Base-by-base conservation (phyloP, 805 yeast species). In the Barnettozyma siamensis region DNA sequence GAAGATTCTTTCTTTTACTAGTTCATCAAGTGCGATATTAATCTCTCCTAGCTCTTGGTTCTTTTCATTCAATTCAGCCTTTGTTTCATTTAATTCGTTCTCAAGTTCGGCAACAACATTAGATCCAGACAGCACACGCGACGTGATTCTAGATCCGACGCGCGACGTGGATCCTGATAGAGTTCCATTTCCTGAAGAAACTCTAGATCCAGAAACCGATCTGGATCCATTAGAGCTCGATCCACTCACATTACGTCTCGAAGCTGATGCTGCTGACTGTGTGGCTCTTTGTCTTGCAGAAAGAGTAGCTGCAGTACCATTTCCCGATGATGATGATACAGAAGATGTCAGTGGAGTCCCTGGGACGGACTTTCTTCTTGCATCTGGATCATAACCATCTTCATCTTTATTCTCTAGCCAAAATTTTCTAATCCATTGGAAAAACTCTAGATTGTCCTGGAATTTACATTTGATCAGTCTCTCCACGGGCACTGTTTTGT, bases 361-460 rank as follows among this genome's bases (percentile, higher is more conserved):
- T 1, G 56, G 52, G 3, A 43, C 37, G 32, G 39, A 37, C 33
- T 67, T 74, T 43, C 88, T 69, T 48, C 88, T 69, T 0, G 76
- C 58, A 12, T 62, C 60, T 1, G 96, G 78, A 60, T 89, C 94
- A 55, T 89, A 89, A 5, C 66, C 75, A 28, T 75, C 70, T 41
- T 80, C 81, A 42, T 81, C 82, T 57, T 75, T 80, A 55, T 78
- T 72, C 40, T 84, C 91, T 47, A 72, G 70, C 97, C 98, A 91
- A 54, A 70, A 80, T 54, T 74, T 75, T 57, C 85, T 81, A 55
- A 88, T 70, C 96, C 96, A 93, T 65, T 93, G 99, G 48, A 89
- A 66, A 54, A 93, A 84, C 65, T 89, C 98, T 54, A 93, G 72
- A 62, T 93, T 93, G 58, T 91, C 98, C 61, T 93, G 99, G 51